A percentile compares a stretch with the other conserved stretches of the same genome.
phyloP scores from a whole-genome alignment of 177 flowering plant species.

The Vitis hybrid region DNA sequence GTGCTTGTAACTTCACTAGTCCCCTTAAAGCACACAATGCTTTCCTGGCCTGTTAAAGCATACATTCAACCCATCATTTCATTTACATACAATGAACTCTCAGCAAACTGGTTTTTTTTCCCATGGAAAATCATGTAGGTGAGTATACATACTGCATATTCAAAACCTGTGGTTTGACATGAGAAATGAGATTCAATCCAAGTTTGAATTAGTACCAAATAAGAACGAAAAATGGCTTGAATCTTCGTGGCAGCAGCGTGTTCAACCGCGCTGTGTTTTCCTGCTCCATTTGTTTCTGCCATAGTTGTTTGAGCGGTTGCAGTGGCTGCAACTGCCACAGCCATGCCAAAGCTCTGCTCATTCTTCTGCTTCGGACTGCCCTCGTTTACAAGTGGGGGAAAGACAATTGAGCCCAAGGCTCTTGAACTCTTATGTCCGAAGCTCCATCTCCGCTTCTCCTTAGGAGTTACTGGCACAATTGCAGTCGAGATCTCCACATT shows the following conservation, averaged over 20 bases:
- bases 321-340: constrained; percentile 21
- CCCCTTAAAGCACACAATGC: constrained; percentile 66
- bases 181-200: neutral
- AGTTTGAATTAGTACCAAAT: constrained; percentile 41
- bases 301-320: constrained; percentile 33
- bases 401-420: constrained; percentile 28
- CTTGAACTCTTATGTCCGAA: constrained; percentile 39
- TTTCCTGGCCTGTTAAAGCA: constrained; percentile 58
- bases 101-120: no score
- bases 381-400: constrained; percentile 11
- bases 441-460: constrained; percentile 60
- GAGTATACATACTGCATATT: no score
- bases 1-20: constrained; percentile 70
- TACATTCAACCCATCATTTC: no score
- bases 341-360: constrained; percentile 18
- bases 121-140: no score
- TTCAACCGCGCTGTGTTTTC: constrained; percentile 18
- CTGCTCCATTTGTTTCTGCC: constrained; percentile 6
- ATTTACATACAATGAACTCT: no score
- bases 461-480: constrained; percentile 22
- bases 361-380: neutral
- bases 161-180: no score
- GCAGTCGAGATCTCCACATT: constrained; percentile 10
- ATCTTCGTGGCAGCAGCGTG: constrained; percentile 63
- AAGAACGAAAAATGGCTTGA: constrained; percentile 58